Evolutionary conservation across 23 red algal species (phyloP).

Genomic region (Gracilaria gracilis): DNA sequence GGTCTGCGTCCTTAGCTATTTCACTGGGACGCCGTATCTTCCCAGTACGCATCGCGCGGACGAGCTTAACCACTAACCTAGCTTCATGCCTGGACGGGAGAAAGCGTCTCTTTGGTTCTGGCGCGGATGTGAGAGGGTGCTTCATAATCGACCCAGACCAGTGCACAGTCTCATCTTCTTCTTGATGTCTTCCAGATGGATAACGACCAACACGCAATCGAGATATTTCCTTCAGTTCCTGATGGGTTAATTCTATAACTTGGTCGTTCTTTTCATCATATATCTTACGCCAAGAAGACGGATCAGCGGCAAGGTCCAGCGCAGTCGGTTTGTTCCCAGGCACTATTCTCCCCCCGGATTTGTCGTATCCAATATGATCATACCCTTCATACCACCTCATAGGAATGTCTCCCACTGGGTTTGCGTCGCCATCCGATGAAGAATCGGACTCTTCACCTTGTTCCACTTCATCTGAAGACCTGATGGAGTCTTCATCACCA

Average conservation of each 20-base stretch:
- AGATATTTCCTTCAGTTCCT: conserved; percentile 77
- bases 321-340: conserved; percentile 50
- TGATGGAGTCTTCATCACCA: not conserved
- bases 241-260: conserved; percentile 79
- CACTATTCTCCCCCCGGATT: conserved; percentile 67
- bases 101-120: conserved; percentile 88
- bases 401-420: conserved; percentile 91
- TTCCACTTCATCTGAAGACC: not conserved
- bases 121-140: conserved; percentile 71
- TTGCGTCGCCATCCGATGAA: conserved; percentile 74
- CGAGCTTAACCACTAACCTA: conserved; percentile 72
- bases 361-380: conserved; percentile 95
- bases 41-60: conserved; percentile 81
- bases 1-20: conserved; percentile 18
- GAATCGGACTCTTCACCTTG: conserved; percentile 59
- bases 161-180: conserved; percentile 79
- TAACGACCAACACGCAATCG: conserved; percentile 74
- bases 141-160: conserved; percentile 77
- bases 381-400: conserved; percentile 96
- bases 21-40: conserved; percentile 51
- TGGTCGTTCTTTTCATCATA: conserved; percentile 96
- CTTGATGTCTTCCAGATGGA: conserved; percentile 27
- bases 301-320: conserved; percentile 71
- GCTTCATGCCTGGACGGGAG: conserved; percentile 90
- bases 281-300: conserved; percentile 73